A percentile compares a stretch with the other conserved stretches of the same genome.
phyloP scores from a whole-genome alignment of 331 rosid genomes.

The Pyracantha coccinea region DNA sequence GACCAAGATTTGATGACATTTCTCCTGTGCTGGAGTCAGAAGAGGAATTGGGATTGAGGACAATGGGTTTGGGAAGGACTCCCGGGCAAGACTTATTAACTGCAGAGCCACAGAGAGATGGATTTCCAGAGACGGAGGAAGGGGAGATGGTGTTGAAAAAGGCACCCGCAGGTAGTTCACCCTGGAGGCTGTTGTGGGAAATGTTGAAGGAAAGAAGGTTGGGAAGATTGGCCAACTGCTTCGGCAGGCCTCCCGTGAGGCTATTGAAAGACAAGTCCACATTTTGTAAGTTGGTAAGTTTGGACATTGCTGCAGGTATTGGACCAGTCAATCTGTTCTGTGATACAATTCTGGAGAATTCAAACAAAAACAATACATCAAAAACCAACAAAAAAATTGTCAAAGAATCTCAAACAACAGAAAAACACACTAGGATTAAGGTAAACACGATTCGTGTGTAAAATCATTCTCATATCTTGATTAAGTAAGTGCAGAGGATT shows the following conservation, averaged over 20 bases:
- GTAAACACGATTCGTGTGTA: background rate
- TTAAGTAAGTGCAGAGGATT: background rate
- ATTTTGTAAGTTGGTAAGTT: slow-evolving; percentile 52
- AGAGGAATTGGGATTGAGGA: slow-evolving; percentile 82
- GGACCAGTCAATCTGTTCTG: slow-evolving; percentile 56
- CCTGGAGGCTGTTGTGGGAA: slow-evolving; percentile 87
- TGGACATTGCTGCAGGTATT: slow-evolving; percentile 68
- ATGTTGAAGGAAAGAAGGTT: slow-evolving; percentile 68
- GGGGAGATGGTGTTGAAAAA: slow-evolving; percentile 90
- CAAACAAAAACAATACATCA: background rate
- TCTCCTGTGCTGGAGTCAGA: slow-evolving; percentile 41
- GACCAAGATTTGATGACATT: slow-evolving; percentile 49
- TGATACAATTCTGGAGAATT: slow-evolving; percentile 54
- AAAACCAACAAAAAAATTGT: background rate
- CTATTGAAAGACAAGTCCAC: slow-evolving; percentile 77
- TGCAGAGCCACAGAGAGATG: slow-evolving; percentile 80
- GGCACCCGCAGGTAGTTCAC: slow-evolving; percentile 87
- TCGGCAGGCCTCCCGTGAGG: slow-evolving; percentile 77
- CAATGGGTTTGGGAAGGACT: slow-evolving; percentile 93
- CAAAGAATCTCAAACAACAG: background rate
- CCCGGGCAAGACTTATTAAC: slow-evolving; percentile 77
- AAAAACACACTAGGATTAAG: background rate
- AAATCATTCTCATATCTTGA: background rate
- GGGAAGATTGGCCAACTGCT: slow-evolving; percentile 83
- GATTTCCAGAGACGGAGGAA: slow-evolving; percentile 67